These are phyloP conservation scores for Termitomyces titanicus DNA, from an alignment of 768 basidiomycete genomes.

Conservation along the genomic window DNA sequence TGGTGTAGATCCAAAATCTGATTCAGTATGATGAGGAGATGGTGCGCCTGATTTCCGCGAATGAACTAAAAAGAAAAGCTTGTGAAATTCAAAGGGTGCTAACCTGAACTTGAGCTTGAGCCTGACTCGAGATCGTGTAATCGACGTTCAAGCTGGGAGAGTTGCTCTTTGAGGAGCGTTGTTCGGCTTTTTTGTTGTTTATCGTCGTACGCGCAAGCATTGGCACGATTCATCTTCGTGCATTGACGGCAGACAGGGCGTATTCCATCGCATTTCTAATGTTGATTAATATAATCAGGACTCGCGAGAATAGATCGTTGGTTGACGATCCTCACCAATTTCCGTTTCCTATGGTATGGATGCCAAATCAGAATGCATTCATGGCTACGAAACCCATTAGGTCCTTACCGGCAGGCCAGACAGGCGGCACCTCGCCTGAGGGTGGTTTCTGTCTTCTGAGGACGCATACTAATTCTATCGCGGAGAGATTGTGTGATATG, in stretches of 20 bases:
- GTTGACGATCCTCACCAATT: slow-evolving; percentile 30
- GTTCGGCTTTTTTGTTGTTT: slow-evolving; percentile 57
- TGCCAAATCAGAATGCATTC: not conserved
- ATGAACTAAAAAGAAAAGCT: not conserved
- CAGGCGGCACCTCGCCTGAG: slow-evolving; percentile 42
- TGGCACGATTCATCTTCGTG: slow-evolving; percentile 45
- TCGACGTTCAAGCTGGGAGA: slow-evolving; percentile 47
- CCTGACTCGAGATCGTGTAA: slow-evolving; percentile 50
- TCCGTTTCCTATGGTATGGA: slow-evolving; percentile 31
- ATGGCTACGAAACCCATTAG: not conserved
- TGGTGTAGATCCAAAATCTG: slow-evolving; percentile 3
- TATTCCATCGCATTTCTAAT: slow-evolving; percentile 57
- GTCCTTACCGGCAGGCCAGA: slow-evolving; percentile 39
- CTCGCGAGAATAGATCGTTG: not conserved
- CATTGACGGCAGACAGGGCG: slow-evolving; percentile 58
- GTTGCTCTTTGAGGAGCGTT: slow-evolving; percentile 53
- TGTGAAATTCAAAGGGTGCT: not conserved
- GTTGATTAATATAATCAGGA: not conserved
- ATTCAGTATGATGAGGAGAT: slow-evolving; percentile 5
- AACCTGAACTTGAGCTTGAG: slow-evolving; percentile 11
- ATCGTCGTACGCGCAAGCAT: slow-evolving; percentile 59
- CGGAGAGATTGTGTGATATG: not conserved
- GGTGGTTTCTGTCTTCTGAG: slow-evolving; percentile 17
- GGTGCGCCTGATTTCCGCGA: not conserved
- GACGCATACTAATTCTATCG: slow-evolving; percentile 13